Base-by-base conservation (phyloP, 1,284 basidiomycete genomes). In the Ceratobasidium sp. region DNA sequence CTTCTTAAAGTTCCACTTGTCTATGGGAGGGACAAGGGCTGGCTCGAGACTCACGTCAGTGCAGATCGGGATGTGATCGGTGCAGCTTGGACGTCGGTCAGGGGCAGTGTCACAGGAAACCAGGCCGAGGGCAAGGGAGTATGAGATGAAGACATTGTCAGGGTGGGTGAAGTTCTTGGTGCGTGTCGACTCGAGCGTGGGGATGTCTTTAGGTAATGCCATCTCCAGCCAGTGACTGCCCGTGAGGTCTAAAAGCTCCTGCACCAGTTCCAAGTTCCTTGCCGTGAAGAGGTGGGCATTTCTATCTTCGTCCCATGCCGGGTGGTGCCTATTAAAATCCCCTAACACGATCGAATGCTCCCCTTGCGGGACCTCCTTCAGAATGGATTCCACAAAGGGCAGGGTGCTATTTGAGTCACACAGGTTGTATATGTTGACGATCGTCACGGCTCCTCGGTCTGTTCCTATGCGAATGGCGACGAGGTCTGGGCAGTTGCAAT, bases 291-390 rank as follows among this genome's bases (percentile, higher is more conserved):
- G 81, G 31, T 83, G 83, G 0, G 65, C 5, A 74, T 87, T 85
- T 0, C 74, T 29, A 0, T 76, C 71, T 4, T 61, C 58, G 31
- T 61, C 58, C 58, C 58, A 61, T 1, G 88, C 0, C 0, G 83
- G 84, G 79, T 87, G 84, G 77, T 88, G 86, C 0, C 83, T 77
- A 78, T 87, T 87, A 81, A 87, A 87, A 77, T 87, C 85, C 0
- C 85, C 85, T 0, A 81, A 76, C n/a, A 59, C n/a, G 16, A 69
- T 14, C 0, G 14, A 1, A 6, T 56, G 54, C 0, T 56, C 54
- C 16, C 5, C n/a, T 0, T 29, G 22, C 1, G 14, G 1, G 3
- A 8, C 13, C 6, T 34, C 54, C 0, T 5, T 4, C 6, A 71
- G 37, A 2, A 34, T 37, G 13, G 34, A 11, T 0, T 29, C 16